These are phyloP conservation scores for Coemansia furcata DNA, from an alignment of 192 early-diverging fungal species.

Conservation along the genomic window DNA sequence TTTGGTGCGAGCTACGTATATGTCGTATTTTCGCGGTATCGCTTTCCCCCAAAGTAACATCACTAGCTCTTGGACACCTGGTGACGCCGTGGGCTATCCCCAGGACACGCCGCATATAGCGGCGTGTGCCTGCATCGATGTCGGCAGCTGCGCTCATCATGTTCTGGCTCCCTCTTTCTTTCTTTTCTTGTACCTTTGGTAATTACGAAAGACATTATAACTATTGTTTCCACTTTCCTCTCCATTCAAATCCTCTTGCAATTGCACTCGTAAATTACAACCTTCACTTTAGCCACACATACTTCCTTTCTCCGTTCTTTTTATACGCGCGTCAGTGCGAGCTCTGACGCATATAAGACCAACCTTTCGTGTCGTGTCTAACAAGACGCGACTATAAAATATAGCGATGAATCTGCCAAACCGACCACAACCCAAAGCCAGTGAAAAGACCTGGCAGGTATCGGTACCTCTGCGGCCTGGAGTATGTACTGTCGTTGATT, in stretches of 20 bases:
- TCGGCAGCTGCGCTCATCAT: neutral
- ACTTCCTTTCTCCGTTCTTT: neutral
- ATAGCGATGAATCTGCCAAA: conserved; percentile 36
- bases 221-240: neutral
- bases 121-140: neutral
- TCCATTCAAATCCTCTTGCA: neutral
- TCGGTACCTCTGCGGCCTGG: conserved; percentile 38
- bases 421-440: conserved; percentile 13
- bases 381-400: neutral
- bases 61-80: neutral
- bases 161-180: neutral
- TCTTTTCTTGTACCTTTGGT: neutral
- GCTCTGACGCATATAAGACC: neutral
- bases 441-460: conserved; percentile 33
- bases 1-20: neutral
- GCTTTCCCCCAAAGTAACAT: too few species aligned
- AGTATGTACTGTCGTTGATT: conserved; percentile 47
- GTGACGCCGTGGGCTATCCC: neutral
- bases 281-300: neutral
- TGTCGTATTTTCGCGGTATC: too few species aligned
- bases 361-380: neutral
- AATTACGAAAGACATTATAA: neutral
- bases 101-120: neutral
- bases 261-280: neutral
- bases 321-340: neutral